Percentiles rank a stretch among this genome's conserved stretches.
Evolutionary conservation across 2,329 filamentous ascomycete genomes (phyloP).

Genomic region (Neofusicoccum laricinum): DNA sequence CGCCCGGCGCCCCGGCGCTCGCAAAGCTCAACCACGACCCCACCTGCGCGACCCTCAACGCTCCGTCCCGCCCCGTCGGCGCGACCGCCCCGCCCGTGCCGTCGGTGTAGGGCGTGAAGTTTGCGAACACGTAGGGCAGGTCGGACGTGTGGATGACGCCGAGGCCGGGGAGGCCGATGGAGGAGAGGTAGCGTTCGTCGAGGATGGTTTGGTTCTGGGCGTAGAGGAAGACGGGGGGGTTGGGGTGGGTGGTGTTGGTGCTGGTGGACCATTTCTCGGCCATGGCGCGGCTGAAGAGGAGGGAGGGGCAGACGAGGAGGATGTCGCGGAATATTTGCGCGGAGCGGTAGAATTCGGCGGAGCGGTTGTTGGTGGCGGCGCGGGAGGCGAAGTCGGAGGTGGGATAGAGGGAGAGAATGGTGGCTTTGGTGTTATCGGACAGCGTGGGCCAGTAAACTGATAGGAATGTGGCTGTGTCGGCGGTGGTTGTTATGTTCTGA

Average conservation of each 20-base stretch:
- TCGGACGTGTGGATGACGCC: conserved; percentile 54
- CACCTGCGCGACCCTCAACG: conserved; percentile 39
- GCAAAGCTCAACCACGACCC: conserved; percentile 51
- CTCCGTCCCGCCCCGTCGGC: conserved; percentile 40
- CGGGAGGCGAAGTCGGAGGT: conserved; percentile 44
- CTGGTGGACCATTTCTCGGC: conserved; percentile 27
- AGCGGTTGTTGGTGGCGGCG: conserved; percentile 35
- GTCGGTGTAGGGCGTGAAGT: conserved; percentile 38
- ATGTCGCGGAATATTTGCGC: conserved; percentile 53
- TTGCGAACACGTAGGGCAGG: conserved; percentile 52
- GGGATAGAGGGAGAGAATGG: conserved; percentile 33
- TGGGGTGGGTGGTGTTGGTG: neutral
- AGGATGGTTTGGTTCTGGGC: conserved; percentile 56
- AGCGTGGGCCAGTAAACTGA: conserved; percentile 39
- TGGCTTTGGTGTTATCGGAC: conserved; percentile 23
- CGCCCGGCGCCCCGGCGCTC: conserved; percentile 35
- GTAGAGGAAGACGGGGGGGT: conserved; percentile 46
- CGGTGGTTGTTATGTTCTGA: conserved; percentile 34
- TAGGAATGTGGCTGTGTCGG: conserved; percentile 43
- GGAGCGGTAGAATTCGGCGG: conserved; percentile 50
- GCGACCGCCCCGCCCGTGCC: conserved; percentile 28
- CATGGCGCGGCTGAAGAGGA: conserved; percentile 43
- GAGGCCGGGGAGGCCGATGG: conserved; percentile 36
- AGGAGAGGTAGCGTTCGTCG: conserved; percentile 38
- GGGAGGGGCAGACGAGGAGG: conserved; percentile 49